Evolutionary conservation across 2,329 filamentous ascomycete genomes (phyloP).

Genomic region (Zymoseptoria brevis): DNA sequence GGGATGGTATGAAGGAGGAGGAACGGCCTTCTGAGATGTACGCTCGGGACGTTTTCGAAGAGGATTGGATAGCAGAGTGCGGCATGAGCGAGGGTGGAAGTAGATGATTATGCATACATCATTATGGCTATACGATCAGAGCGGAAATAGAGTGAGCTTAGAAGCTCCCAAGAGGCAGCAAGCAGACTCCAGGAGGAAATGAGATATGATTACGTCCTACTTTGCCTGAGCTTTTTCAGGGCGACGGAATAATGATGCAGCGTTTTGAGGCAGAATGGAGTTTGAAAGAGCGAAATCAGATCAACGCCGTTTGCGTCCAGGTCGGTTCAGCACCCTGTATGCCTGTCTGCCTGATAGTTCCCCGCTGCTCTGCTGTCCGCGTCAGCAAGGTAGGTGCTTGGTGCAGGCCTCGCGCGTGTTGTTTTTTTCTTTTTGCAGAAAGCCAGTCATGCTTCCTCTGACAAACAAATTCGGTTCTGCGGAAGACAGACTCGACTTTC

Average conservation of each 20-base stretch:
- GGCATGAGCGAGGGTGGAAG: background rate
- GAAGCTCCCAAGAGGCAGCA: background rate
- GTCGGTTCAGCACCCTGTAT: no score
- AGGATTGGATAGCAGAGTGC: background rate
- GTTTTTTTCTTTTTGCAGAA: no score
- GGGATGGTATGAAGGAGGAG: background rate
- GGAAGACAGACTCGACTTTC: no score
- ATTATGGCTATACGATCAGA: background rate
- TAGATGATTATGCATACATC: background rate
- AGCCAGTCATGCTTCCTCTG: no score
- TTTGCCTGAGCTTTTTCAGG: background rate
- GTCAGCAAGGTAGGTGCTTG: no score
- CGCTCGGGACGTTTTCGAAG: background rate
- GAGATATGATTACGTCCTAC: background rate
- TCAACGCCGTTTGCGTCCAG: no score
- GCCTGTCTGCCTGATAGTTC: no score
- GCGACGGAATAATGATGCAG: background rate
- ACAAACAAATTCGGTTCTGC: no score
- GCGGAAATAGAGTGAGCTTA: background rate
- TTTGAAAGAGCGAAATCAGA: no score
- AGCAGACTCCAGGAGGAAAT: background rate
- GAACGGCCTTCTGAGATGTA: background rate
- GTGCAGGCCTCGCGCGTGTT: no score
- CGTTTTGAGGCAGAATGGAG: no score
- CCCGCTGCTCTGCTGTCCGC: no score